phyloP scores from a whole-genome alignment of 129 eudicot genomes.

The Daucus carota region DH1_v3.0 NC_030389.2:45562501-45563000 shows the following conservation, averaged over 20 bases:
- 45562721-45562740: conserved; percentile 24
- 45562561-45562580: conserved; percentile 97
- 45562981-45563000: neutral
- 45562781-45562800: conserved; percentile 87
- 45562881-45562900: neutral
- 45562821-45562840: conserved; percentile 3
- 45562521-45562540: conserved; percentile 90
- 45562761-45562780: conserved; percentile 70
- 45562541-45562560: conserved; percentile 85
- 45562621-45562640: conserved; percentile 82
- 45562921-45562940: neutral
- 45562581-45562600: conserved; percentile 92
- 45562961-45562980: neutral
- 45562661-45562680: neutral
- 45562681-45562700: neutral
- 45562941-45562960: neutral
- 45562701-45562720: neutral
- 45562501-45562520: conserved; percentile 30
- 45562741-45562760: conserved; percentile 96
- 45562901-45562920: neutral
- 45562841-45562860: no score
- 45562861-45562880: neutral
- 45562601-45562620: conserved; percentile 94
- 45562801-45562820: conserved; percentile 50
- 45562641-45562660: conserved; percentile 32